Base-by-base conservation (phyloP, 768 basidiomycete species). In the Cystobasidiopsis lactophilus region DNA sequence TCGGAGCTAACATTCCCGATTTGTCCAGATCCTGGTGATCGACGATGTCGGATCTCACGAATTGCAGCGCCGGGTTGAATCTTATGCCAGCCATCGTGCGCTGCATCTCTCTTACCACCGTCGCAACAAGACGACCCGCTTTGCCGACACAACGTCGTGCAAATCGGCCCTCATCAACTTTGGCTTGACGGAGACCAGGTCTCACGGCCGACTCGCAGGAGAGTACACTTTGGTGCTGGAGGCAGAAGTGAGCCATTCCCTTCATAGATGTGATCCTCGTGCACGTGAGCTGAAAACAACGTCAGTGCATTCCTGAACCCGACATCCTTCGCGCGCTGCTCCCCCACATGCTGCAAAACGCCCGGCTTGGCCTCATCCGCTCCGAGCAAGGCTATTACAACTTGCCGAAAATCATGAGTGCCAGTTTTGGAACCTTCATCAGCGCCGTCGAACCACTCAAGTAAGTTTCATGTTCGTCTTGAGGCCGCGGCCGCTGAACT, bases 91-190 rank as follows among this genome's bases (percentile, higher is more conserved):
- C 31, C 23, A 56, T 7, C 57, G 60, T 40, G 61, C 58, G 16
- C 46, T 57, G 40, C 59, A 62, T 33, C 49, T 62, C 21, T 52
- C 56, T 5, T 62, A 62, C 50, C 61, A 62, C 51, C 56, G 55
- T 10, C 52, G 59, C 2, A 37, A 44, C 2, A 33, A 39, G 13
- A 16, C n/a, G 11, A 37, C 19, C 21, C 21, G 23, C 14, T 27
- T 40, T 3, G 23, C 24, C 16, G 57, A 52, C n/a, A 23, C 7
- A 19, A 40, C 9, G 5, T 31, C 40, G 19, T 51, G 40, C 40
- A 59, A 59, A 53, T 56, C 61, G 19, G 50, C 58, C 18, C 44
- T 53, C 40, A 59, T 62, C 59, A 62, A 62, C 52, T 60, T 60
- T 46, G 61, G 61, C n/a, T 51, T 60, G 51, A 40, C 45, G 26